phyloP scores from a whole-genome alignment of 2,329 filamentous ascomycete genomes.

The Botrytis cinerea region DNA sequence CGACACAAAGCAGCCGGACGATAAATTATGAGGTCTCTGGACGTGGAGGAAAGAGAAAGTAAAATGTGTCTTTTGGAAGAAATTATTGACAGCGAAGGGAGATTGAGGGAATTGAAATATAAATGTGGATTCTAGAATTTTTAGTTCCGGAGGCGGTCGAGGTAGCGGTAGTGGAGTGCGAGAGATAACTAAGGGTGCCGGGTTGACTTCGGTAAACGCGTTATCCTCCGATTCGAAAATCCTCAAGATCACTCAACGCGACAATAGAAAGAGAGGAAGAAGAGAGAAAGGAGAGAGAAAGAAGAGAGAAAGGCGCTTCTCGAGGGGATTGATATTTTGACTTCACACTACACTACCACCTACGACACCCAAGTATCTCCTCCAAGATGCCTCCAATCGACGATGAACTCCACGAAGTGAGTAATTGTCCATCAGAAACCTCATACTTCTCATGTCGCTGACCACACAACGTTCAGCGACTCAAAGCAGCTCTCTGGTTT shows the following conservation, averaged over 20 bases:
- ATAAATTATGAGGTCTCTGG: neutral
- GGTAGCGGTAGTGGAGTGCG: no score
- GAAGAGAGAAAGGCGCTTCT: neutral
- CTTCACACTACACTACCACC: neutral
- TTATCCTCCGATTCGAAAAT: neutral
- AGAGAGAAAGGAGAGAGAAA: neutral
- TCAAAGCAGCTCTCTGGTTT: slow-evolving; percentile 85
- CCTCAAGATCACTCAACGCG: neutral
- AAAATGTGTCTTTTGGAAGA: slow-evolving; percentile 3
- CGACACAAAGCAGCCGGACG: neutral
- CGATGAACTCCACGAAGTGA: slow-evolving; percentile 33
- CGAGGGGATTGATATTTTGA: neutral
- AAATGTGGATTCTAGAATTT: neutral
- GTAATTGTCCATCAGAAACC: neutral
- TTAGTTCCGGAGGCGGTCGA: neutral
- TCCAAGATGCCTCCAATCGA: slow-evolving; percentile 35
- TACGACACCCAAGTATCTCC: slow-evolving; percentile 12
- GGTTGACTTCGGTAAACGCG: slow-evolving; percentile 17
- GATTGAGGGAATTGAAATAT: slow-evolving; percentile 1
- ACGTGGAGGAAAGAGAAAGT: neutral
- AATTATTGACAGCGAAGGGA: neutral
- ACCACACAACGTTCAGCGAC: slow-evolving; percentile 54
- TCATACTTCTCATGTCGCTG: neutral
- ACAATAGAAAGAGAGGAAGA: neutral
- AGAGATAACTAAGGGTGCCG: neutral